phyloP scores from a whole-genome alignment of 2,329 filamentous ascomycete genomes.

The Dactylellina drechsleri region DNA sequence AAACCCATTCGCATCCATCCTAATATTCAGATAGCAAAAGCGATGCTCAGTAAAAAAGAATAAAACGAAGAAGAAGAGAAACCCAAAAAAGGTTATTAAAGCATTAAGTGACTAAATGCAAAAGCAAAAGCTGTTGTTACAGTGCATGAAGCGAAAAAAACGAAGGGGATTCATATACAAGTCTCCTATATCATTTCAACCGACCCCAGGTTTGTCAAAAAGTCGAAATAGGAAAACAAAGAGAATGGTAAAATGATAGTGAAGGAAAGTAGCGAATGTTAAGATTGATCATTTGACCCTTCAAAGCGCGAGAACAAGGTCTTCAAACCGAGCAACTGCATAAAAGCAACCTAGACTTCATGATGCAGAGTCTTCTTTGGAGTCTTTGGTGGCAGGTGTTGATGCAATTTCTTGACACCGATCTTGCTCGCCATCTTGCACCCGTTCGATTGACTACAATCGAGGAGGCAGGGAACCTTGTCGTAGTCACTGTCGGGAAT shows the following conservation, averaged over 20 bases:
- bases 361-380: conserved; percentile 55
- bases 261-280: conserved; percentile 35
- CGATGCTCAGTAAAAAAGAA: conserved; percentile 34
- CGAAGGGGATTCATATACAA: conserved; percentile 46
- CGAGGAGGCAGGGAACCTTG: conserved; percentile 58
- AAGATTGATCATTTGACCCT: background rate
- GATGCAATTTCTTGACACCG: conserved; percentile 58
- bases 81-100: conserved; percentile 41
- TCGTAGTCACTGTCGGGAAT: conserved; percentile 77
- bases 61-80: background rate
- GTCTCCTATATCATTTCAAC: conserved; percentile 55
- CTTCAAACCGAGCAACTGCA: conserved; percentile 49
- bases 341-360: conserved; percentile 53
- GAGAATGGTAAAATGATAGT: conserved; percentile 18
- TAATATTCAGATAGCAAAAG: conserved; percentile 33
- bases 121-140: conserved; percentile 49
- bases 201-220: conserved; percentile 40
- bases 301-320: conserved; percentile 17
- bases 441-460: conserved; percentile 56
- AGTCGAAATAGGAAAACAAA: conserved; percentile 12
- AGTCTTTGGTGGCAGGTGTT: conserved; percentile 57
- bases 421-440: conserved; percentile 57
- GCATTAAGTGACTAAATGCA: conserved; percentile 48
- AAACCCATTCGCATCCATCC: conserved; percentile 39
- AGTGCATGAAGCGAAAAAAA: conserved; percentile 34